phyloP scores from a whole-genome alignment of 2,329 filamentous ascomycete species.

The Colletotrichum melonis region DNA sequence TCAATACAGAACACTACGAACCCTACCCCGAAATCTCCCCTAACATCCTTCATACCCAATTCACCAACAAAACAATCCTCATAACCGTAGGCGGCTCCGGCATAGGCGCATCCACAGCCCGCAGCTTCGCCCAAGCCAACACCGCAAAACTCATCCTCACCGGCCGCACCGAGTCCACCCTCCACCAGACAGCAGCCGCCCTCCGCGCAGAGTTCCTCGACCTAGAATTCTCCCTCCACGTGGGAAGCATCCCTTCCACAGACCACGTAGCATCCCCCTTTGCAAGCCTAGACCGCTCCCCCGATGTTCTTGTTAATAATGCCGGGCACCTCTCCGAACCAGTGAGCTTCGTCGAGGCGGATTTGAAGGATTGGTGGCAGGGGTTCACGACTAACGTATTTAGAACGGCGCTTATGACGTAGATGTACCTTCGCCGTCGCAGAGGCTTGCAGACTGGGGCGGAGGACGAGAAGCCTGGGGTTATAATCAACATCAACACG shows the following conservation, averaged over 20 bases:
- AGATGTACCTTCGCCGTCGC: constrained; percentile 8
- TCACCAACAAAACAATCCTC: not conserved
- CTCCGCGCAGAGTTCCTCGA: not conserved
- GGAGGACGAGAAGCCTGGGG: not conserved
- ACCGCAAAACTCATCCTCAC: constrained; percentile 51
- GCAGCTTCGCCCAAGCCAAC: constrained; percentile 59
- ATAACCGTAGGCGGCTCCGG: not conserved
- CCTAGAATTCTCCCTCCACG: not conserved
- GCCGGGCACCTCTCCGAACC: constrained; percentile 10
- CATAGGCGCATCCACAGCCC: constrained; percentile 70
- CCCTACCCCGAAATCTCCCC: not conserved
- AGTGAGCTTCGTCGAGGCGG: constrained; percentile 3
- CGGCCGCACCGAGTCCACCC: constrained; percentile 47
- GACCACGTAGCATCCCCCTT: not conserved
- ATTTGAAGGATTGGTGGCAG: constrained; percentile 14
- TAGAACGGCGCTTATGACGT: constrained; percentile 6
- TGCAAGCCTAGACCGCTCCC: not conserved
- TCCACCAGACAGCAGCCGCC: not conserved
- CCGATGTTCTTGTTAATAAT: constrained; percentile 9
- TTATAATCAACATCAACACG: constrained; percentile 23
- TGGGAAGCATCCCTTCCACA: not conserved
- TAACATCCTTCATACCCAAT: not conserved
- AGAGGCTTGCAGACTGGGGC: not conserved
- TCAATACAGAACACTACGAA: not conserved
- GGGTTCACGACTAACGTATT: constrained; percentile 25